Conservation (phyloP, 331 rosid species). For the Acacia concinna region DNA sequence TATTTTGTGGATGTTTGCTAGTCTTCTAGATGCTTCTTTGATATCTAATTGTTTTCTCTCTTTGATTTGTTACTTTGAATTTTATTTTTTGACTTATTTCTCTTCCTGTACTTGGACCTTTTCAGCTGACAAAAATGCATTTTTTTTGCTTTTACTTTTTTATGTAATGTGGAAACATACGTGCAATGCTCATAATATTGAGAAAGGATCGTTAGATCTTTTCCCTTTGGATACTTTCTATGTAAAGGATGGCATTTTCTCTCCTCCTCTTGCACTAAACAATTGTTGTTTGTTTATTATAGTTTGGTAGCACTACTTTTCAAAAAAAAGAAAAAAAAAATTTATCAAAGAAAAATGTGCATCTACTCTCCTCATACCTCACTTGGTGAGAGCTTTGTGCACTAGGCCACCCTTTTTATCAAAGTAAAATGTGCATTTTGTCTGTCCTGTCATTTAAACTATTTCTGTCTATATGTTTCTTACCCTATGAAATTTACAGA, state of each 20-base stretch:
- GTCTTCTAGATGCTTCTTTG: conserved; percentile 2
- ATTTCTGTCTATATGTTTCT: conserved; percentile 23
- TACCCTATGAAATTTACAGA: conserved; percentile 51
- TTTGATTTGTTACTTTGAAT: conserved; percentile 14
- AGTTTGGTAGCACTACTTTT: not conserved
- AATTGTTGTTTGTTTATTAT: not conserved
- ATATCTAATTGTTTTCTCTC: conserved; percentile 11
- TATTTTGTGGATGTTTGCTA: conserved; percentile 29
- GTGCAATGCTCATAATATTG: not conserved
- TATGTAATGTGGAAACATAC: not conserved
- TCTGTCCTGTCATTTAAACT: conserved; percentile 15
- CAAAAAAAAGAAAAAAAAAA: not conserved
- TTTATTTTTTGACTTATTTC: not conserved
- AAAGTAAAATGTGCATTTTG: conserved; percentile 7
- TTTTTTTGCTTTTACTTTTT: not conserved
- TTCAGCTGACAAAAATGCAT: not conserved
- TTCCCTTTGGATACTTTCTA: not conserved
- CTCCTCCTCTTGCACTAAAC: not conserved
- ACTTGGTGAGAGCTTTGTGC: too few species aligned
- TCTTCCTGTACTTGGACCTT: not conserved
- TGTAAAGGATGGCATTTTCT: not conserved
- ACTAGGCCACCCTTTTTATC: not conserved
- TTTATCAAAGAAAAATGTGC: conserved; percentile 5
- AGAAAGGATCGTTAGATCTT: not conserved
- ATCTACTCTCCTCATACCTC: too few species aligned